Evolutionary conservation across 2,329 filamentous ascomycete species (phyloP).

Genomic region (Diaporthe sp.): DNA sequence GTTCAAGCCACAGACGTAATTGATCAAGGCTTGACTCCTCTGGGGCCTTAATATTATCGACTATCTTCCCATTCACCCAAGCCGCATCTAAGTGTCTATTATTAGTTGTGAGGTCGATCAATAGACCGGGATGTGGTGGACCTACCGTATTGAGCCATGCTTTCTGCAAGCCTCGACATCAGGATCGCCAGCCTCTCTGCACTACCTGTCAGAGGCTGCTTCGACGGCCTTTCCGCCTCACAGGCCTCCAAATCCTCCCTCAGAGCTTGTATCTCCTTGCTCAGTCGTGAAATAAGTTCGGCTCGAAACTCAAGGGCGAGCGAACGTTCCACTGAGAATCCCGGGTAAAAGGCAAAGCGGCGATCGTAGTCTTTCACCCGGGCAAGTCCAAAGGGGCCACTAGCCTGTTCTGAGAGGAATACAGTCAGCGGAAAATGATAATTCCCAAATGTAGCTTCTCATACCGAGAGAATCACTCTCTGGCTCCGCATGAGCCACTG

Average conservation of each 20-base stretch:
- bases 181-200: not conserved
- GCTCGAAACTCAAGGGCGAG: not conserved
- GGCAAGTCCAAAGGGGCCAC: not conserved
- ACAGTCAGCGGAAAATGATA: too few relatives aligned
- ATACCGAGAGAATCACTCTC: too few relatives aligned
- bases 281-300: not conserved
- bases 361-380: conserved; percentile 11
- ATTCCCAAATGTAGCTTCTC: too few relatives aligned
- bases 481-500: not conserved
- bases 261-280: not conserved
- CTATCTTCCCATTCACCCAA: not conserved
- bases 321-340: not conserved
- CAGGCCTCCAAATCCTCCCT: not conserved
- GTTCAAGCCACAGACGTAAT: not conserved
- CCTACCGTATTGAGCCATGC: conserved; percentile 11
- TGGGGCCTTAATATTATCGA: not conserved
- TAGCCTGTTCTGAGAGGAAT: not conserved
- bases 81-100: not conserved
- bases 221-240: not conserved
- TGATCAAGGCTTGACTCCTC: not conserved
- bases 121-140: too few relatives aligned
- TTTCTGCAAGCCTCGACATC: not conserved
- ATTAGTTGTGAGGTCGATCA: not conserved
- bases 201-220: too few relatives aligned
- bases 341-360: conserved; percentile 18